A percentile compares a stretch with the other conserved stretches of the same genome.
Conservation (phyloP, 306 rosid species). For the Urtica urens region DNA sequence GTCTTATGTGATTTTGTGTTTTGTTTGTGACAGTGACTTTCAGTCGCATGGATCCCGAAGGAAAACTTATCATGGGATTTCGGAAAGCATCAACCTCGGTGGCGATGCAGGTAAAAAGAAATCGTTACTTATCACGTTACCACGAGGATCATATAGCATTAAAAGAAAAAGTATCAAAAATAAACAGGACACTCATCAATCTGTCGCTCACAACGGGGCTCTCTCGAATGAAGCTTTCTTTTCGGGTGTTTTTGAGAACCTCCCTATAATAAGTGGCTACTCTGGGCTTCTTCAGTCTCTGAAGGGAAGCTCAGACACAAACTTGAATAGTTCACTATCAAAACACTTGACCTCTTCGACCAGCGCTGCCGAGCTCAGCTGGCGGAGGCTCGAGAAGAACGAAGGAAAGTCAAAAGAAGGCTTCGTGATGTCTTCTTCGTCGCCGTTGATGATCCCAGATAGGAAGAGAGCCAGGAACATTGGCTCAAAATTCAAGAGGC, state of each 20-base stretch:
- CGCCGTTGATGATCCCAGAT: slow-evolving; percentile 53
- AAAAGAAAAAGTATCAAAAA: slow-evolving; percentile 29
- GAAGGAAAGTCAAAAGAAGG: slow-evolving; percentile 65
- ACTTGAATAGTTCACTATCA: slow-evolving; percentile 53
- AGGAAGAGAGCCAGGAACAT: slow-evolving; percentile 79
- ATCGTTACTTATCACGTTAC: slow-evolving; percentile 30
- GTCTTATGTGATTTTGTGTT: not conserved
- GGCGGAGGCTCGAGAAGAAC: slow-evolving; percentile 59
- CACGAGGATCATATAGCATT: slow-evolving; percentile 26
- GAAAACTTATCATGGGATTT: slow-evolving; percentile 95
- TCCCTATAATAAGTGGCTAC: slow-evolving; percentile 84
- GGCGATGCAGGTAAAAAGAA: slow-evolving; percentile 61
- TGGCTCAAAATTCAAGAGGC: slow-evolving; percentile 90
- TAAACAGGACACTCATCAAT: slow-evolving; percentile 74
- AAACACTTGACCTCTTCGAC: slow-evolving; percentile 61
- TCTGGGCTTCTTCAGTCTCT: slow-evolving; percentile 91
- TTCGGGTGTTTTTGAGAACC: slow-evolving; percentile 84
- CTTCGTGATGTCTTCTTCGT: slow-evolving; percentile 54
- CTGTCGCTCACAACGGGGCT: slow-evolving; percentile 64
- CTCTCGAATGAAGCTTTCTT: slow-evolving; percentile 80
- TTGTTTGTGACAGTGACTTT: slow-evolving; percentile 60
- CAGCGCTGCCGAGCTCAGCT: slow-evolving; percentile 55
- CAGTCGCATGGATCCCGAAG: slow-evolving; percentile 99
- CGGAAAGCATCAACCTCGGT: slow-evolving; percentile 74
- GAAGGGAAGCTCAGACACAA: slow-evolving; percentile 71